These are phyloP conservation scores for Plasmopara viticola DNA, from an alignment of 352 stramenopile species.

Conservation along the genomic window DNA sequence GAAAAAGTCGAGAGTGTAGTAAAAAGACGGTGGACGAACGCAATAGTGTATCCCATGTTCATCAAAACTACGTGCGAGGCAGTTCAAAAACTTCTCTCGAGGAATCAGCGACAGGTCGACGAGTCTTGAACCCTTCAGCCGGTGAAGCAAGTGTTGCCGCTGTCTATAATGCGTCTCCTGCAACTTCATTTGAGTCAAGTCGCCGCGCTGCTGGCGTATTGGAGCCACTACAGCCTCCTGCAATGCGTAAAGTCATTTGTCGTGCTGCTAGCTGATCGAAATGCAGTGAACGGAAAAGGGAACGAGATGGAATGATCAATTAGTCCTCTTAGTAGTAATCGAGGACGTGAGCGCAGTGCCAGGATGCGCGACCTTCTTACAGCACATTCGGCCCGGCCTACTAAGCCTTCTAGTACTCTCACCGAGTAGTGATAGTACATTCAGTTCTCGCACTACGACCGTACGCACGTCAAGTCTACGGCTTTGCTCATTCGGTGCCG, in stretches of 20 bases:
- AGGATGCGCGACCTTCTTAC: neutral
- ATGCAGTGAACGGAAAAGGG: neutral
- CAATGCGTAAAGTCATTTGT: conserved; percentile 10
- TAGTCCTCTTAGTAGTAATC: conserved; percentile 6
- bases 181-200: conserved; percentile 1
- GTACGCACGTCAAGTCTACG: too few relatives aligned
- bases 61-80: conserved; percentile 24
- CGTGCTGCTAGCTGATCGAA: conserved; percentile 9
- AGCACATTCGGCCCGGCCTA: too few relatives aligned
- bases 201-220: conserved; percentile 9
- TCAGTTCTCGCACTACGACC: too few relatives aligned
- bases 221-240: conserved; percentile 6
- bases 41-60: conserved; percentile 15
- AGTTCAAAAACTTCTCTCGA: neutral
- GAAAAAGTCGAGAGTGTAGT: conserved; percentile 6
- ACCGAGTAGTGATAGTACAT: too few relatives aligned
- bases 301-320: conserved; percentile 10
- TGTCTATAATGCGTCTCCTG: neutral
- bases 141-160: conserved; percentile 9
- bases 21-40: conserved; percentile 12
- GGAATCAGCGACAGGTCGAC: too few relatives aligned
- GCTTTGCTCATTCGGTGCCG: too few relatives aligned
- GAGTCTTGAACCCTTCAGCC: conserved; percentile 1
- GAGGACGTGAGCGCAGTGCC: conserved; percentile 13
- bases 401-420: too few relatives aligned